Evolutionary conservation across 2,329 filamentous ascomycete species (phyloP).

Genomic region (Simplicillium aogashimaense): DNA sequence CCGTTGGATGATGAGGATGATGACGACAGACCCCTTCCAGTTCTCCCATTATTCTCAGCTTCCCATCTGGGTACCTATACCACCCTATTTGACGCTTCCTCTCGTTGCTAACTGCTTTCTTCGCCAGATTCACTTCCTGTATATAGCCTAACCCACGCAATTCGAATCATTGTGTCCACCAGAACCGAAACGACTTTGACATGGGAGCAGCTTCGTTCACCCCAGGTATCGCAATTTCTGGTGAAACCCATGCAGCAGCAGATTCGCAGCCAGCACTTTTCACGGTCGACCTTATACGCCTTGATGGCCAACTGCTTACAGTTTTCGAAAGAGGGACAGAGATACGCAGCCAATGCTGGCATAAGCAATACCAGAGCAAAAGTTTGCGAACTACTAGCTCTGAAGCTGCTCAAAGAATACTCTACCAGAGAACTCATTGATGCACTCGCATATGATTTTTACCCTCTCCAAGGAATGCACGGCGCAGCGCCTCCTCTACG

Average conservation of each 20-base stretch:
- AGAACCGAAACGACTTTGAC: conserved; percentile 86
- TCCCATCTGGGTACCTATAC: conserved; percentile 56
- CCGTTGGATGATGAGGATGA: conserved; percentile 34
- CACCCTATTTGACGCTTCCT: conserved; percentile 1
- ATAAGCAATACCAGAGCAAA: conserved; percentile 76
- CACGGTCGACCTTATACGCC: conserved; percentile 76
- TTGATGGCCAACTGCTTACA: conserved; percentile 90
- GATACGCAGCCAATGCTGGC: conserved; percentile 75
- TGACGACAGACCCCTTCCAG: conserved; percentile 27
- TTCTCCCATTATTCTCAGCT: conserved; percentile 72
- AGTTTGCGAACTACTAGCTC: conserved; percentile 82
- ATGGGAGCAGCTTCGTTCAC: conserved; percentile 93
- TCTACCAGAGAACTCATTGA: conserved; percentile 85
- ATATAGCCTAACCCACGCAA: conserved; percentile 83
- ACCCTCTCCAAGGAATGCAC: conserved; percentile 74
- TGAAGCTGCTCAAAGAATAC: conserved; percentile 85
- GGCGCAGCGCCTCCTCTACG: conserved; percentile 27
- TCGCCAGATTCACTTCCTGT: conserved; percentile 69
- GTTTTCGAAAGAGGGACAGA: conserved; percentile 77
- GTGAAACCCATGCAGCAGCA: conserved; percentile 92
- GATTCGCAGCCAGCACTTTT: conserved; percentile 75
- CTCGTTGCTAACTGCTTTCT: conserved; percentile 12
- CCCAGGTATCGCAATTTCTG: conserved; percentile 90
- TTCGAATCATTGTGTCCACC: conserved; percentile 73
- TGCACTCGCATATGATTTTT: conserved; percentile 89